phyloP scores from a whole-genome alignment of 2,329 filamentous ascomycete species.

The Alternaria triticimaculans region DNA sequence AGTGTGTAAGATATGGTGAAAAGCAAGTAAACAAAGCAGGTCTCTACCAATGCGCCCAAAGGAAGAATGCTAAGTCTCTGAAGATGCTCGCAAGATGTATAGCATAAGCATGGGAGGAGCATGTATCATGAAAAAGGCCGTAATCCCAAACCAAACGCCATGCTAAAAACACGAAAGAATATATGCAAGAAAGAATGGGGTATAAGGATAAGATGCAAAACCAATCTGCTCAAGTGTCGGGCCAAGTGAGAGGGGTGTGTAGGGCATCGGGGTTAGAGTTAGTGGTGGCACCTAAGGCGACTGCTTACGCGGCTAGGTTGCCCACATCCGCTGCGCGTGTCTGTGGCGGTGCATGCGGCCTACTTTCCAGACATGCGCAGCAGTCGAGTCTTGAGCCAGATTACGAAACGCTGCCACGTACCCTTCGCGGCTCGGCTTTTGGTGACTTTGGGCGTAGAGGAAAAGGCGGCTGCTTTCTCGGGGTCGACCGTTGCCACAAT shows the following conservation, averaged over 20 bases:
- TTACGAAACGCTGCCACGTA: conserved; percentile 62
- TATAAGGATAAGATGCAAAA: conserved; percentile 5
- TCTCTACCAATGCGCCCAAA: conserved; percentile 17
- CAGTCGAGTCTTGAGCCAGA: conserved; percentile 63
- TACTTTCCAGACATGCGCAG: conserved; percentile 53
- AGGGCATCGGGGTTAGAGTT: not conserved
- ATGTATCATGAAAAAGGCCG: conserved; percentile 25
- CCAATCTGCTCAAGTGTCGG: not conserved
- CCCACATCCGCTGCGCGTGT: not conserved
- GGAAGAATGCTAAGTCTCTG: conserved; percentile 19
- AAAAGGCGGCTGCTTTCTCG: conserved; percentile 35
- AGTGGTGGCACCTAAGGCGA: not conserved
- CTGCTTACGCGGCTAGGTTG: not conserved
- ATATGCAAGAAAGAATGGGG: conserved; percentile 8
- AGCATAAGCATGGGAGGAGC: conserved; percentile 19
- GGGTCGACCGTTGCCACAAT: conserved; percentile 36
- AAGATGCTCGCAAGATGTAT: conserved; percentile 31
- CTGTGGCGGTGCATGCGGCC: conserved; percentile 4
- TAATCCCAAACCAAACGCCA: conserved; percentile 28
- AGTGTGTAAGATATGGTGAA: conserved; percentile 3
- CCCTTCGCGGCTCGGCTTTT: conserved; percentile 48
- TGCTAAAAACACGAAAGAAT: conserved; percentile 22
- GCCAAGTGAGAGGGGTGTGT: not conserved
- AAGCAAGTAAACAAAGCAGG: conserved; percentile 7
- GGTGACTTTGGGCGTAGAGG: conserved; percentile 38